Conservation (phyloP, 2,329 filamentous ascomycete species). For the Fusarium algeriense region DNA sequence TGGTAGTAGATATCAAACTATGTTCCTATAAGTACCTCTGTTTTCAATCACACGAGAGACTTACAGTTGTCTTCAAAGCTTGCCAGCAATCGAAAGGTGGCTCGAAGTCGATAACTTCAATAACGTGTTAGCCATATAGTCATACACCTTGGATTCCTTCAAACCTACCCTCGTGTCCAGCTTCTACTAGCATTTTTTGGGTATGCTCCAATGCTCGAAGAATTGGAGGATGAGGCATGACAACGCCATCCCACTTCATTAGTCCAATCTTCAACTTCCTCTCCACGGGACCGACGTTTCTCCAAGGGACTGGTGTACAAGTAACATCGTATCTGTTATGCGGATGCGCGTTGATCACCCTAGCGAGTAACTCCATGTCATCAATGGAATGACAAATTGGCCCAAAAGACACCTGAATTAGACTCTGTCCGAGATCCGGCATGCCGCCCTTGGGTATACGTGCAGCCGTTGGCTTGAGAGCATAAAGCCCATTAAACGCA, state of each 20-base stretch:
- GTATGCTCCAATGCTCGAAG: slow-evolving; percentile 12
- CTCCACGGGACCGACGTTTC: accelerated
- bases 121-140: accelerated
- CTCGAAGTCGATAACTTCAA: slow-evolving; percentile 17
- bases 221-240: slow-evolving; percentile 25
- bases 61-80: background rate
- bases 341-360: slow-evolving; percentile 5
- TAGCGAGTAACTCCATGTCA: slow-evolving; percentile 10
- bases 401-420: slow-evolving; percentile 60
- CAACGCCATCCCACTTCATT: slow-evolving; percentile 13
- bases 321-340: slow-evolving; percentile 7
- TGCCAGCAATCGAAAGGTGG: slow-evolving; percentile 27
- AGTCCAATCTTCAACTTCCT: slow-evolving; percentile 14
- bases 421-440: slow-evolving; percentile 34
- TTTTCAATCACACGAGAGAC: accelerated
- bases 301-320: slow-evolving; percentile 11
- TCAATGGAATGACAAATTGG: slow-evolving; percentile 15
- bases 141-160: accelerated
- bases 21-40: background rate
- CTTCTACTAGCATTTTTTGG: background rate
- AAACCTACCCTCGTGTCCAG: slow-evolving; percentile 15
- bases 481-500: slow-evolving; percentile 48
- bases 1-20: slow-evolving; percentile 25
- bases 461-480: slow-evolving; percentile 35
- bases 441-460: slow-evolving; percentile 31